Evolutionary conservation across 2,329 filamentous ascomycete species (phyloP).

Genomic region (Reticulascus tulasneorum): DNA sequence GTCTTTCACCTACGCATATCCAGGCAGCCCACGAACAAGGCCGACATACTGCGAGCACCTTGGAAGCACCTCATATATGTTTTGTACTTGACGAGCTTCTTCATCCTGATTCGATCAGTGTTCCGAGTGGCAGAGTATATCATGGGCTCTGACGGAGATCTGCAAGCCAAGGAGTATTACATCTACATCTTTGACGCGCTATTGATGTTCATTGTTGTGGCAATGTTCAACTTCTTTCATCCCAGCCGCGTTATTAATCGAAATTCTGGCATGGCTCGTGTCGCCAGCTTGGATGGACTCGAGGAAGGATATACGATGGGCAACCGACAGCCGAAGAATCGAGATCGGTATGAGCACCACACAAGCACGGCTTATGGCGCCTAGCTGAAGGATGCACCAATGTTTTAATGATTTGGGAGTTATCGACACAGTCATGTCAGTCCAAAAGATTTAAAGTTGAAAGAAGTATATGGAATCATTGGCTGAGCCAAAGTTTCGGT

Average conservation of each 20-base stretch:
- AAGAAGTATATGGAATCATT: too few relatives aligned
- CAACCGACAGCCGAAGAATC: constrained; percentile 1
- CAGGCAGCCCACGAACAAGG: constrained; percentile 11
- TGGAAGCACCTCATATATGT: constrained; percentile 24
- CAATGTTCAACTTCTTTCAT: constrained; percentile 15
- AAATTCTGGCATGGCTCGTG: constrained; percentile 1
- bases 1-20: constrained; percentile 38
- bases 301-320: constrained; percentile 7
- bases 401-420: neutral
- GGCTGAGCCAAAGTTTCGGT: too few relatives aligned
- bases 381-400: too few relatives aligned
- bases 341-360: neutral
- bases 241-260: constrained; percentile 11
- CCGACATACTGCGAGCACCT: constrained; percentile 18
- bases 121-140: constrained; percentile 40
- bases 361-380: neutral
- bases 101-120: constrained; percentile 35
- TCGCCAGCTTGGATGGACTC: constrained; percentile 6
- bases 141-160: constrained; percentile 26
- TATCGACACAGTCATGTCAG: neutral
- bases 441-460: too few relatives aligned
- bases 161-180: constrained; percentile 29
- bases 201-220: constrained; percentile 25
- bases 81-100: constrained; percentile 22
- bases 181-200: constrained; percentile 35